phyloP scores from a whole-genome alignment of 1,284 basidiomycete genomes.

The Takashimella koratensis region DNA sequence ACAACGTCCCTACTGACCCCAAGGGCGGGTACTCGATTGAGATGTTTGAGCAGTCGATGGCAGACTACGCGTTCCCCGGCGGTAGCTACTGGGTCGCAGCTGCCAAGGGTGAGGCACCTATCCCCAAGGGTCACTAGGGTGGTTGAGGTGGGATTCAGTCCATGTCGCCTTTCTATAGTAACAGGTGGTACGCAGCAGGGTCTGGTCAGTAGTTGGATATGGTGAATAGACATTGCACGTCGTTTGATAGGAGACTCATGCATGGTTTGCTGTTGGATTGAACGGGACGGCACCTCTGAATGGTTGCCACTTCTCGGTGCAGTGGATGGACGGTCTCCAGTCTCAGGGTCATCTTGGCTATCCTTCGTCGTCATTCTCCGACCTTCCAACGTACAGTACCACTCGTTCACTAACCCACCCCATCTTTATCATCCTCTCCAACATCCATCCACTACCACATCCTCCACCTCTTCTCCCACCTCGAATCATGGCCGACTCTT shows the following conservation, averaged over 20 bases:
- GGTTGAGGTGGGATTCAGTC: too few species aligned
- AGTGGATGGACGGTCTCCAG: neutral
- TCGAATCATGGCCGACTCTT: slow-evolving; percentile 19
- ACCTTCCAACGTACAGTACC: neutral
- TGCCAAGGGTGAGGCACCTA: slow-evolving; percentile 28
- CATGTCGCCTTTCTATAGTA: too few species aligned
- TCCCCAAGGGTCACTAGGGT: slow-evolving; percentile 2
- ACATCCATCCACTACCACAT: neutral
- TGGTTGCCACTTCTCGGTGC: too few species aligned
- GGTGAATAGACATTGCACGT: too few species aligned
- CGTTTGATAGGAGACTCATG: too few species aligned
- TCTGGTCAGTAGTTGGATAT: too few species aligned
- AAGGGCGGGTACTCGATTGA: slow-evolving; percentile 52
- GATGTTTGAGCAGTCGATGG: slow-evolving; percentile 50
- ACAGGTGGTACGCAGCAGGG: too few species aligned
- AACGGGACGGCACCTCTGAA: too few species aligned
- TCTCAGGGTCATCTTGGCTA: neutral
- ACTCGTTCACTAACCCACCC: neutral
- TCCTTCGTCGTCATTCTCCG: slow-evolving; percentile 1
- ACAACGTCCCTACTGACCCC: slow-evolving; percentile 58
- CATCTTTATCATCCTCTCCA: neutral
- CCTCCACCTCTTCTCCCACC: neutral
- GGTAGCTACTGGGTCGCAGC: slow-evolving; percentile 49
- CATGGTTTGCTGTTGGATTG: too few species aligned
- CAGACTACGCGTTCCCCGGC: slow-evolving; percentile 47